Base-by-base conservation (phyloP, 1,139 yeast genomes). In the Geotrichum bryndzae region DNA sequence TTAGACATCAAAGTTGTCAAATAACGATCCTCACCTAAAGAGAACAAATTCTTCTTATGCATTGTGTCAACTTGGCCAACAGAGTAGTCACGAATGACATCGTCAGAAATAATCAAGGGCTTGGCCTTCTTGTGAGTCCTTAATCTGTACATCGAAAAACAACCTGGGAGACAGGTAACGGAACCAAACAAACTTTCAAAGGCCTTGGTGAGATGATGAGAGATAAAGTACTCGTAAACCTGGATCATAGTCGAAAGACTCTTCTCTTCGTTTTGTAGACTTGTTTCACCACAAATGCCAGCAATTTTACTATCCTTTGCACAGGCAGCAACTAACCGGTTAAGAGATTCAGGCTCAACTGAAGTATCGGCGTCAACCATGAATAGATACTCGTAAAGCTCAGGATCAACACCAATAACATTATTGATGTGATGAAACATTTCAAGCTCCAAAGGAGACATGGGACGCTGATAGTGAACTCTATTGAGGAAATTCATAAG, bases 121-220 rank as follows among this genome's bases (percentile, higher is more conserved):
- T 70, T 70, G 57, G 67, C 72, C 51, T 72, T 70, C 59, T 75
- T 76, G n/a, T 76, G 73, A 10, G 77, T 74, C 56, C 76, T 67
- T 53, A 77, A 62, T n/a, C 80, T 69, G 63, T 75, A 77, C 66
- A 77, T 67, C 1, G 79, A 69, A 68, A 77, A 77, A 67, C 80
- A 77, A n/a, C 80, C 80, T 6, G 80, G 80, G 57, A 77, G 66
- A 69, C 80, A 77, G 1, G 80, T 77, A 25, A 77, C 79, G 8
- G 75, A 68, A 1, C 79, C 79, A 66, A 77, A 77, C 61, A 77
- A 61, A 59, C 76, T 72, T 66, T 77, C 80, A 65, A 77, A 77
- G 2, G 79, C 78, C 63, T 77, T 77, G 27, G 80, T 73, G 59
- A 77, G 69, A 61, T 77, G 77, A 65, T 77, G 80, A 23, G 79